Conservation (phyloP, 2,329 filamentous ascomycete species). For the Penicillium sp. region DNA sequence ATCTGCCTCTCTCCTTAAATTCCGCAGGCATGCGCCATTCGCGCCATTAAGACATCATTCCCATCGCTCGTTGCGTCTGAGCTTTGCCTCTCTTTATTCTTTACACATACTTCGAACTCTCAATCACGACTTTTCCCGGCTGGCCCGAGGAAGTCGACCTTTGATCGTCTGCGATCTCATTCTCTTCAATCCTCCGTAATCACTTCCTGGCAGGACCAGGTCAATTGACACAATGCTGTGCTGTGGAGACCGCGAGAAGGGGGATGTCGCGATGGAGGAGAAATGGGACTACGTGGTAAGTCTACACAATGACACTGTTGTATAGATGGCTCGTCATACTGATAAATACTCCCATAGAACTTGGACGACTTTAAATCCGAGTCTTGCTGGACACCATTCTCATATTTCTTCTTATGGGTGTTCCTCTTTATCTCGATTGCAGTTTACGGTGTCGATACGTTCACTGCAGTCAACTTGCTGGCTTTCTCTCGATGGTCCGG, state of each 20-base stretch:
- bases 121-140: slow-evolving; percentile 32
- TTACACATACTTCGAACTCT: not conserved
- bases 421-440: slow-evolving; percentile 74
- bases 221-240: slow-evolving; percentile 59
- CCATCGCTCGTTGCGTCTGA: slow-evolving; percentile 6
- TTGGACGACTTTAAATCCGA: slow-evolving; percentile 76
- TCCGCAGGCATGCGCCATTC: slow-evolving; percentile 19
- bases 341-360: slow-evolving; percentile 41
- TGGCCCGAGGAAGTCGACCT: slow-evolving; percentile 35
- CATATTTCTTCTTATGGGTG: slow-evolving; percentile 82
- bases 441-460: slow-evolving; percentile 86
- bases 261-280: slow-evolving; percentile 73
- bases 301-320: not conserved
- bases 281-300: slow-evolving; percentile 92
- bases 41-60: slow-evolving; percentile 14
- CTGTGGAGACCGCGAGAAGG: slow-evolving; percentile 59
- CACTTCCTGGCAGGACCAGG: slow-evolving; percentile 31
- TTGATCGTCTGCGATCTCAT: slow-evolving; percentile 3
- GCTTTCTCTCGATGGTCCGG: slow-evolving; percentile 87
- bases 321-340: not conserved
- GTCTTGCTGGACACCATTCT: slow-evolving; percentile 72
- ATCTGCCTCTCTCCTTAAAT: slow-evolving; percentile 3
- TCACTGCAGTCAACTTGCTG: slow-evolving; percentile 87
- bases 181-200: slow-evolving; percentile 8
- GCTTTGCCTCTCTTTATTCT: not conserved